phyloP scores from a whole-genome alignment of 1,284 basidiomycete genomes.

The Ustilago nuda region DNA sequence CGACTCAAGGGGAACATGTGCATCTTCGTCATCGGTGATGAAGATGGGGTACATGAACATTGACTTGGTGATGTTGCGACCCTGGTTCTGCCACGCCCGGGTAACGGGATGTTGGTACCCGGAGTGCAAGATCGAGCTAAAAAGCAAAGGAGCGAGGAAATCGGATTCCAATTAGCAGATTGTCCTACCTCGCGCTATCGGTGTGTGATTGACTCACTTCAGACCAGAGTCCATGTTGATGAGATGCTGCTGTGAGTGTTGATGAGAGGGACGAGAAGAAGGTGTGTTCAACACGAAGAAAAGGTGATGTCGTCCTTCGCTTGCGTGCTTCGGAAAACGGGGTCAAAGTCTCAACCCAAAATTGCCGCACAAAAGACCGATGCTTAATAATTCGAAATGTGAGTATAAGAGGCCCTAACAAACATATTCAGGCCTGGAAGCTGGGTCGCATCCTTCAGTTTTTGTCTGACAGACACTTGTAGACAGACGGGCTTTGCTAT shows the following conservation, averaged over 20 bases:
- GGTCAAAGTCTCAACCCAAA: conserved; percentile 17
- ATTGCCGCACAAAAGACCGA: conserved; percentile 19
- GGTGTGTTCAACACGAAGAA: not conserved
- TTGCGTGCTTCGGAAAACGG: conserved; percentile 17
- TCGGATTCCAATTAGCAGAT: not conserved
- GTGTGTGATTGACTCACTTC: conserved; percentile 25
- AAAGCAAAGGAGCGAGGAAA: not conserved
- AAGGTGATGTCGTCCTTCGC: conserved; percentile 27
- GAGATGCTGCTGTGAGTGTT: not conserved
- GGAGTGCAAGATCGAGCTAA: conserved; percentile 58
- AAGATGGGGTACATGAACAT: conserved; percentile 69
- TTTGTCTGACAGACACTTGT: too few species aligned
- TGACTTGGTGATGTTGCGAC: conserved; percentile 54
- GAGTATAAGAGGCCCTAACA: not conserved
- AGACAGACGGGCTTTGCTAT: too few species aligned
- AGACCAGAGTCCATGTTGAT: conserved; percentile 43
- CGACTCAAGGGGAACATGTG: conserved; percentile 44
- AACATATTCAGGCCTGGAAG: not conserved
- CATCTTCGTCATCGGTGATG: conserved; percentile 64
- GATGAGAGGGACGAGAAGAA: not conserved
- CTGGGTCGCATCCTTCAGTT: not conserved
- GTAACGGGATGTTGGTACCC: conserved; percentile 63
- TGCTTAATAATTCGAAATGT: not conserved
- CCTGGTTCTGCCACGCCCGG: conserved; percentile 61
- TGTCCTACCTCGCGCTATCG: not conserved